phyloP scores from a whole-genome alignment of 2,329 filamentous ascomycete genomes.

The Verticillium tricorpus region DNA sequence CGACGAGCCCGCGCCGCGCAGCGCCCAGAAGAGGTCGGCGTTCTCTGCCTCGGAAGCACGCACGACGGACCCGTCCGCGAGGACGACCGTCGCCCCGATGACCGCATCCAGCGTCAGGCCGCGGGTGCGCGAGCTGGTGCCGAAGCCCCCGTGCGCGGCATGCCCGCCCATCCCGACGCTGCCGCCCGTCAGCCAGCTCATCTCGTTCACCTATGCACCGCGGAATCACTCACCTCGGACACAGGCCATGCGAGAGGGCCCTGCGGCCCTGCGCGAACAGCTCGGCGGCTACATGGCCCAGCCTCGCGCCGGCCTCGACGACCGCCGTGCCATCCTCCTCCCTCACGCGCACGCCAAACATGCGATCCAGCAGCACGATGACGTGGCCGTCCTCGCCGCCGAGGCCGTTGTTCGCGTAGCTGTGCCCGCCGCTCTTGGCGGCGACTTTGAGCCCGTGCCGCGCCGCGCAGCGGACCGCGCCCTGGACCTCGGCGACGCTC shows the following conservation, averaged over 20 bases:
- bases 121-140: conserved; percentile 16
- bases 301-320: conserved; percentile 43
- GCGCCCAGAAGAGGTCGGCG: conserved; percentile 36
- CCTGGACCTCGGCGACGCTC: conserved; percentile 37
- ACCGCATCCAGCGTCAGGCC: conserved; percentile 29
- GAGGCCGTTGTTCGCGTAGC: conserved; percentile 43
- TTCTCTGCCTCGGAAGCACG: conserved; percentile 26
- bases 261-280: conserved; percentile 31
- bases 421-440: conserved; percentile 46
- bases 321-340: conserved; percentile 30
- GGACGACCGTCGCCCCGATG: conserved; percentile 28
- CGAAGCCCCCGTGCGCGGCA: conserved; percentile 36
- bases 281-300: conserved; percentile 41
- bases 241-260: conserved; percentile 47
- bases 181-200: neutral
- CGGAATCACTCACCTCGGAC: conserved; percentile 36
- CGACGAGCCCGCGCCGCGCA: conserved; percentile 35
- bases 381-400: conserved; percentile 44
- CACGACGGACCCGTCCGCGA: conserved; percentile 28
- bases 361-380: conserved; percentile 40
- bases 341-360: conserved; percentile 38
- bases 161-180: conserved; percentile 36
- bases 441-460: conserved; percentile 39
- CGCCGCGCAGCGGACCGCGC: conserved; percentile 40
- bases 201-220: too few species aligned